Evolutionary conservation across 2,329 filamentous ascomycete genomes (phyloP), one percentile per base, ranked within the genome.

Genomic region (Aureobasidium leucospermi): DNA sequence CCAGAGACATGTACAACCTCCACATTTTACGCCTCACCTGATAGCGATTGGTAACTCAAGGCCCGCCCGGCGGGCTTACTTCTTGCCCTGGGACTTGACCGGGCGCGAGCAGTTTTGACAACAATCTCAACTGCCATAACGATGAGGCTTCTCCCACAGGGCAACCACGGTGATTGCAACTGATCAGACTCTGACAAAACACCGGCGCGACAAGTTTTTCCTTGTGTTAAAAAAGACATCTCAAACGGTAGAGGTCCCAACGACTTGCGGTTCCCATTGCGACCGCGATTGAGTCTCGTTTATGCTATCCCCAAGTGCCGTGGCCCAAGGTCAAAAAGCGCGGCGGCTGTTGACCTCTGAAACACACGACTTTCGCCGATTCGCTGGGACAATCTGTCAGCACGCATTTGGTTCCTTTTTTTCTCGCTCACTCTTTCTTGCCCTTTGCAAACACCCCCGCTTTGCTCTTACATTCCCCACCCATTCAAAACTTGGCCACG

Each of bases 281-380:
- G 43, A 58, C 55, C 42, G n/a, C 41, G 41, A 36, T 38, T 34
- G 9, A 34, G 23, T 42, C 39, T 58, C 23, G 55, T 45, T 19
- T 38, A 46, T 41, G 23, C 29, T 56, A 16, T 16, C 8, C 28
- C 28, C 31, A 56, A 36, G 23, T 55, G 36, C 49, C 49, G 39
- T 41, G 16, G 29, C 19, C 39, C 51, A 46, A 43, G 39, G 52
- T 45, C 55, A 48, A 48, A 28, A 58, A 48, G 19, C 19, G 16
- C 43, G 32, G 42, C 43, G 55, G 55, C 55, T 58, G 55, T 58
- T 58, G 55, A 48, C 10, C 38, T 43, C 19, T 59, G 56, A 59
- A 51, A 59, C 45, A 59, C 38, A 43, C 34, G 56, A 49, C 45
- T 51, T 51, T 23, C 28, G 39, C 56, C 38, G 46, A 59, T 59